Percentiles rank a stretch among this genome's conserved stretches.
These are phyloP conservation scores for Lichtheimia ornata DNA, from an alignment of 371 early-diverging fungal genomes.

Conservation along the genomic window DNA sequence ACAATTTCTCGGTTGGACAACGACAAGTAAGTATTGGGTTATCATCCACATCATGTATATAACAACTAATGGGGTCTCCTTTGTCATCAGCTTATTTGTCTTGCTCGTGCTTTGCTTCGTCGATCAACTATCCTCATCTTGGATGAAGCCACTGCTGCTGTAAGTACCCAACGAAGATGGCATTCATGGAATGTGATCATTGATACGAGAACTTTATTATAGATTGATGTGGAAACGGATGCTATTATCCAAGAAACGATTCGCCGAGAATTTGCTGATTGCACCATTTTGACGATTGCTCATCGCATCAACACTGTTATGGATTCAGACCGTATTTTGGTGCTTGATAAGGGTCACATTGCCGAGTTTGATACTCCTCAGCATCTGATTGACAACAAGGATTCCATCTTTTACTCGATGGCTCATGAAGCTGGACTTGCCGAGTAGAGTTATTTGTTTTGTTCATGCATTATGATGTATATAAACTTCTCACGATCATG, in stretches of 20 bases:
- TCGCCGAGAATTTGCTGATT: conserved; percentile 80
- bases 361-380: conserved; percentile 81
- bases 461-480: not conserved
- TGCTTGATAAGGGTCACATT: conserved; percentile 76
- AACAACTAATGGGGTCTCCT: conserved; percentile 4
- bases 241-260: conserved; percentile 87
- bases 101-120: conserved; percentile 83
- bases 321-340: conserved; percentile 84
- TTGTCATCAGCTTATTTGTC: conserved; percentile 66
- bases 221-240: conserved; percentile 84
- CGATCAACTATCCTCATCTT: conserved; percentile 74
- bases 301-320: conserved; percentile 90
- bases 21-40: conserved; percentile 45
- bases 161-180: conserved; percentile 16
- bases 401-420: conserved; percentile 71
- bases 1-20: conserved; percentile 89
- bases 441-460: conserved; percentile 22
- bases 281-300: conserved; percentile 93
- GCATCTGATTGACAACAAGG: conserved; percentile 58
- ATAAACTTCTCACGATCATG: no score
- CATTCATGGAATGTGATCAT: not conserved
- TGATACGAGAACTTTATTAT: not conserved
- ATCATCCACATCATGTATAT: no score
- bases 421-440: conserved; percentile 72
- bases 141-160: conserved; percentile 93